phyloP scores from a whole-genome alignment of 345 rosid species.

The Angophora floribunda region DNA sequence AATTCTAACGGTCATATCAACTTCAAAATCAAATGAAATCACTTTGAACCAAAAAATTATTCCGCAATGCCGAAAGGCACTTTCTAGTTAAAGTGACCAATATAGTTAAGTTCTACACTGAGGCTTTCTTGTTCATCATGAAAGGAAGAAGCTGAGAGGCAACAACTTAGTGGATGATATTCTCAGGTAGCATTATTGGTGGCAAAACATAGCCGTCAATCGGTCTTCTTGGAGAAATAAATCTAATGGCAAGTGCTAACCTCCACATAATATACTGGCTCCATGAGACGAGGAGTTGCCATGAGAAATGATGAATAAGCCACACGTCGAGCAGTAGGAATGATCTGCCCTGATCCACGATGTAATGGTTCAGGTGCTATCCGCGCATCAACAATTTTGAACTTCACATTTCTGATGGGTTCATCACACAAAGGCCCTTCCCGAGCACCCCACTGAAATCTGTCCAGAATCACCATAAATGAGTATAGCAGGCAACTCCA shows the following conservation, averaged over 20 bases:
- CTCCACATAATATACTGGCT: slow-evolving; percentile 99
- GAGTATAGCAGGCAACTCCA: neutral
- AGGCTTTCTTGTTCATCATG: neutral
- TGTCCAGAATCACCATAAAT: slow-evolving; percentile 10
- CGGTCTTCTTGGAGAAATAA: neutral
- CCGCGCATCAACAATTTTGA: slow-evolving; percentile 94
- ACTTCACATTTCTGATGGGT: slow-evolving; percentile 93
- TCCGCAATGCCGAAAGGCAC: neutral
- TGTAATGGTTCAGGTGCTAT: slow-evolving; percentile 88
- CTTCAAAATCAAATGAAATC: neutral
- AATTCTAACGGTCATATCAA: neutral
- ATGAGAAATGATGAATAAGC: slow-evolving; percentile 89
- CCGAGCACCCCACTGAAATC: slow-evolving; percentile 99
- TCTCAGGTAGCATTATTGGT: neutral
- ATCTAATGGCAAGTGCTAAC: slow-evolving; percentile 14
- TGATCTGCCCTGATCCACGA: slow-evolving; percentile 97
- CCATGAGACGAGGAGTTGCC: slow-evolving; percentile 98
- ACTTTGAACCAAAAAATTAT: neutral
- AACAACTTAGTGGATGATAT: neutral
- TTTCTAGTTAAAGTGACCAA: neutral
- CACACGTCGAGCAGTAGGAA: slow-evolving; percentile 95
- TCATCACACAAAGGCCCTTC: slow-evolving; percentile 99
- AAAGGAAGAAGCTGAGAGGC: neutral
- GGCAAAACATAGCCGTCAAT: neutral
- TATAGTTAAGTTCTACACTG: neutral